These are phyloP conservation scores for Solanum arcanum DNA, from an alignment of 257 asterid species.

Conservation along the genomic window DNA sequence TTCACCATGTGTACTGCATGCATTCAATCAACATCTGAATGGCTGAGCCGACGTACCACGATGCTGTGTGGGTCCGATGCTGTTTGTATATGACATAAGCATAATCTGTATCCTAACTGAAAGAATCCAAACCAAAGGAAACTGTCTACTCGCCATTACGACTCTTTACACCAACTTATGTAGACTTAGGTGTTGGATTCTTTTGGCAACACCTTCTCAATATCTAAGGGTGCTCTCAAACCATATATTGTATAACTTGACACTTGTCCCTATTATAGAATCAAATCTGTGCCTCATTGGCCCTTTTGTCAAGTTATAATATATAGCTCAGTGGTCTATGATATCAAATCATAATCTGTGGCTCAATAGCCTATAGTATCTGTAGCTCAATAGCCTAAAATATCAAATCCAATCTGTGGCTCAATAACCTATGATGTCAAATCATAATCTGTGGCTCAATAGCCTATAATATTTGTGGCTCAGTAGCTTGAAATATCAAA, in stretches of 20 bases:
- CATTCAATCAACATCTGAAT: background rate
- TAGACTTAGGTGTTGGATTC: background rate
- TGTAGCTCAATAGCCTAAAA: background rate
- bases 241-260: background rate
- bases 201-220: background rate
- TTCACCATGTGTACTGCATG: background rate
- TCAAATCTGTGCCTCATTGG: background rate
- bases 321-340: background rate
- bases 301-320: background rate
- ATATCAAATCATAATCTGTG: background rate
- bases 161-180: background rate
- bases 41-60: background rate
- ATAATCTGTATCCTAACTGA: background rate
- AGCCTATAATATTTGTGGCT: background rate
- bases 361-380: background rate
- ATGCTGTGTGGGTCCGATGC: background rate
- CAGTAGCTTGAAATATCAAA: background rate
- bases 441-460: background rate
- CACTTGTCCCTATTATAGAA: background rate
- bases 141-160: background rate
- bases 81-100: background rate
- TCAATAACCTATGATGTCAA: background rate
- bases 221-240: background rate
- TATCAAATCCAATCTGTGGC: background rate
- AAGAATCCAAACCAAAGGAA: background rate